Evolutionary conservation across 352 stramenopile genomes (phyloP).

Genomic region (Phytophthora foliorum): DNA sequence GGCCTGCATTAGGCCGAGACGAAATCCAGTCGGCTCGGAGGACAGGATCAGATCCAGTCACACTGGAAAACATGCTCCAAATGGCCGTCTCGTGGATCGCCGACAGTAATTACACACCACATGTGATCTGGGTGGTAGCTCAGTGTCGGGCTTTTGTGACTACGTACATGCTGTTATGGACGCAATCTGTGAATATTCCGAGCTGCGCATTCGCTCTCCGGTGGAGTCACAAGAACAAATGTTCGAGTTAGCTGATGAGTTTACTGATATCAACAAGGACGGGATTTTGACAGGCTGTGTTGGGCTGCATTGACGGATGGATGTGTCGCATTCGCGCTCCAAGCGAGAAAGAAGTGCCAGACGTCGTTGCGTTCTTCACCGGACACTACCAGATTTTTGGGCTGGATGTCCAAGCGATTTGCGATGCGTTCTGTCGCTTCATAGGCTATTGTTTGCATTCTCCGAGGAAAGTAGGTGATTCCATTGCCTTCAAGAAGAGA

Average conservation of each 20-base stretch:
- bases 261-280: not conserved
- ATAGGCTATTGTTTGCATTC: conserved; percentile 21
- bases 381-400: conserved; percentile 17
- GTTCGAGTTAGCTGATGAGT: not conserved
- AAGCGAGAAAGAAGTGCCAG: conserved; percentile 10
- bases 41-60: too few relatives aligned
- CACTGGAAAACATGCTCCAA: too few relatives aligned
- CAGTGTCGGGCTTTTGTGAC: too few relatives aligned
- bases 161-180: not conserved
- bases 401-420: conserved; percentile 20
- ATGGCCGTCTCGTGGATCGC: too few relatives aligned
- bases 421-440: conserved; percentile 14
- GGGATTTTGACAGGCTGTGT: not conserved
- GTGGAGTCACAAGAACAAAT: not conserved
- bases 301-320: not conserved
- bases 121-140: too few relatives aligned
- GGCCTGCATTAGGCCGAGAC: too few relatives aligned
- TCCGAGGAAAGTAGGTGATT: conserved; percentile 8
- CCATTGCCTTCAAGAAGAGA: conserved; percentile 14
- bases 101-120: too few relatives aligned
- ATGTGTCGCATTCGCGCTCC: not conserved
- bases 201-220: not conserved
- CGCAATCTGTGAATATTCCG: not conserved
- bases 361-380: conserved; percentile 2
- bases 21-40: too few relatives aligned